Evolutionary conservation across 2,329 filamentous ascomycete species (phyloP), one percentile per base, ranked within the genome.

Genomic region (Rhynchosporium secalis): DNA sequence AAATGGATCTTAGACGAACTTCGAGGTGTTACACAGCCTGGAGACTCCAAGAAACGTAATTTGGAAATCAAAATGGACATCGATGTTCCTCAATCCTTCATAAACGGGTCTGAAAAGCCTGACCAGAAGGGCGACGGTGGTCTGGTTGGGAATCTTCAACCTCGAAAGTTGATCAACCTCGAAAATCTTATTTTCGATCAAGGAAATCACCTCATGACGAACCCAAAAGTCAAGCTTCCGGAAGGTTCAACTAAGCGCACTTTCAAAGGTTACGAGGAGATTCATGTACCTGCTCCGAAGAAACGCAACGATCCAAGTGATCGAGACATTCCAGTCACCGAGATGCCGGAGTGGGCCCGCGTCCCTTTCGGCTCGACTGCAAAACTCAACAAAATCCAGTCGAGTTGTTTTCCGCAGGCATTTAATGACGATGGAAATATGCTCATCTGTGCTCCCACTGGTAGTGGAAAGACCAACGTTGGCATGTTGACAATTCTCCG

Each of bases 161-260:
- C 96, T 2, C 88, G 88, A 69, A 91, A 91, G 73, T 79, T 92
- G 49, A 92, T 99, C 75, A 98, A 98, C 74, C 81, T 99, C 57
- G 94, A 99, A 62, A 98, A 98, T 71, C 85, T 99, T 40, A 85
- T 97, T 45, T 99, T 99, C 74, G 95, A 98, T 70, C 94, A 98
- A 77, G 95, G 95, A 58, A 99, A 98, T 72, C 95, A 99, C 79
- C 83, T 99, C 48, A 99, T 98, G 94, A 98, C 95, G n/a, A 99
- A 99, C 71, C 90, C 92, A 6, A 97, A 92, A 73, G 95, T 99
- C 52, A 89, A 90, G 66, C 82, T 99, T 26, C 95, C 95, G 0
- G 92, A 96, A 74, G 95, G 95, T 10, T 96, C 95, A 2, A 97
- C 91, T 0, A 97, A 98, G 76, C 86, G 92, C 54, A 92, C 91